Percentiles rank a stretch among this genome's conserved stretches.
Evolutionary conservation across 2,329 filamentous ascomycete species (phyloP).

Genomic region (Botrytis pseudocinerea): DNA sequence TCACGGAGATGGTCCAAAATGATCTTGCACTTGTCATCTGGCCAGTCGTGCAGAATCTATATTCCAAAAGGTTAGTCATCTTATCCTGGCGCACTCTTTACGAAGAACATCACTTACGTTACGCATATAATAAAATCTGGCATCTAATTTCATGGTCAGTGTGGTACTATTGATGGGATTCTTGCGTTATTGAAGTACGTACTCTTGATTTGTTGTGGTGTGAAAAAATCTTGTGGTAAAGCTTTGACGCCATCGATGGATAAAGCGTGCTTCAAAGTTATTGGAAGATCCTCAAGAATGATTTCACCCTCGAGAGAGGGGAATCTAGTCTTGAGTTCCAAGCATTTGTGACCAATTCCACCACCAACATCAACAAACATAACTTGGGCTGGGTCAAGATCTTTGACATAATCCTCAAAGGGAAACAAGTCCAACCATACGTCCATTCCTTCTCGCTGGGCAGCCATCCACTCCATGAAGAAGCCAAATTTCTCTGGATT

Average conservation of each 20-base stretch:
- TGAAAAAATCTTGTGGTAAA: constrained; percentile 38
- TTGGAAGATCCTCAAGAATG: constrained; percentile 46
- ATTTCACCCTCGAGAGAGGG: constrained; percentile 42
- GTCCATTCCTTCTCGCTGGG: neutral
- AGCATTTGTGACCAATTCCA: constrained; percentile 44
- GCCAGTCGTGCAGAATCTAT: constrained; percentile 44
- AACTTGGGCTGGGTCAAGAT: neutral
- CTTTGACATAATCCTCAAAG: neutral
- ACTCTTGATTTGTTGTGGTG: constrained; percentile 37
- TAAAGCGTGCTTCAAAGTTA: constrained; percentile 34
- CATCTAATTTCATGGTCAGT: constrained; percentile 10
- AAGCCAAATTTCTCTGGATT: neutral
- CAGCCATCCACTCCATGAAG: constrained; percentile 7
- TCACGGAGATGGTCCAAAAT: constrained; percentile 19
- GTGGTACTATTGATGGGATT: neutral
- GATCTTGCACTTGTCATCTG: constrained; percentile 37
- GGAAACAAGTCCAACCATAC: constrained; percentile 15
- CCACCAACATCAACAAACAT: constrained; percentile 48
- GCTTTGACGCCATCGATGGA: constrained; percentile 39
- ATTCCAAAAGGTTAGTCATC: neutral
- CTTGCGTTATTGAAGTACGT: neutral
- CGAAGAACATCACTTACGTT: constrained; percentile 17
- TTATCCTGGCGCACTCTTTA: neutral
- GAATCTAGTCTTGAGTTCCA: constrained; percentile 39
- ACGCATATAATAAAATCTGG: constrained; percentile 44